Base-by-base conservation (phyloP, 805 yeast genomes). In the Kazachstania taianensis region DNA sequence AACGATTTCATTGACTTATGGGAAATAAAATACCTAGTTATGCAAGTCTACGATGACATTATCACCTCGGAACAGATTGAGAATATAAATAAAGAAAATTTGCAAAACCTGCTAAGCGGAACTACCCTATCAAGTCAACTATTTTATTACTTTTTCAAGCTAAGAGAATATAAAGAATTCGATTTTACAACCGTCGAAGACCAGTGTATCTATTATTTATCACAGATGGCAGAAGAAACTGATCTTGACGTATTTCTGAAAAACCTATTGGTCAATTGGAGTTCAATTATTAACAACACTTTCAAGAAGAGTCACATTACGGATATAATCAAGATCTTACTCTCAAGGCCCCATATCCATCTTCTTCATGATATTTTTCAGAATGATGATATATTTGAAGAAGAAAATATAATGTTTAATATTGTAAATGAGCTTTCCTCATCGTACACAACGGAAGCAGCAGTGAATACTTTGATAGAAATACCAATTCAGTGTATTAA, bases 401-500 rank as follows among this genome's bases (percentile, higher is more conserved):
- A 72, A 39, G 36, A 46, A 0, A 58, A 52, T 1, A 44, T 75
- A 7, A 61, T 66, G 13, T 46, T 44, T 14, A 37, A 47, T 7
- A 38, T 67, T 10, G 46, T 63, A 5, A 28, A 42, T 1, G 37
- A 41, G 15, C 33, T 66, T 13, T 24, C 40, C 7, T 34, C 46
- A 6, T 28, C 39, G 13, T 33, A 30, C 18, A 33, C 41, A 1
- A 35, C 39, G 7, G 33, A 33, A 1, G 19, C 5, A 3, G 28
- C 28, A 5, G 20, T 48, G 7, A 3, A 25, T 5, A 40, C 36
- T 9, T 27, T 60, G 3, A 14, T 34, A 3, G 20, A 44, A 8
- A 57, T 76, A 20, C 83, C 84, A 4, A 61, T 67, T 16, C 72
- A 68, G 38, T 72, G 78, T 43, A 66, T 47, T 39, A 43, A 67